A percentile compares a stretch with the other conserved stretches of the same genome.
These are phyloP conservation scores for Fusarium floridanum DNA, from an alignment of 2,329 filamentous ascomycete species.

Conservation along the genomic window DNA sequence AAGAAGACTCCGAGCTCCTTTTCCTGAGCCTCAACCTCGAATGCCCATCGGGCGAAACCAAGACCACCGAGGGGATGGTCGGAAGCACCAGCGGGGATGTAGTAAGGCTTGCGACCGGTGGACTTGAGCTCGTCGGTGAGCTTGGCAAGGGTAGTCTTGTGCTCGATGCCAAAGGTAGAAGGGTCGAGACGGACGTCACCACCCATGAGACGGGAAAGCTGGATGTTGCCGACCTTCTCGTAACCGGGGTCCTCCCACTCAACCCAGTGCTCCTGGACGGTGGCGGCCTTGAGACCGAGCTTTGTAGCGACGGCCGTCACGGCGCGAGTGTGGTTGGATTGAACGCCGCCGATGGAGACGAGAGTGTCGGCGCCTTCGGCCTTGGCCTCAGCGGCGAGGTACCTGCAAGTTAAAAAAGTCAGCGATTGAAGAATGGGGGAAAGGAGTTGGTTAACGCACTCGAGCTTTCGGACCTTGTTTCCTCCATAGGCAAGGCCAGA, in stretches of 20 bases:
- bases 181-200: conserved; percentile 72
- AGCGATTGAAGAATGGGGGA: neutral
- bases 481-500: conserved; percentile 76
- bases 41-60: conserved; percentile 78
- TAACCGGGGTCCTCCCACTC: conserved; percentile 71
- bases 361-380: conserved; percentile 70
- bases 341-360: conserved; percentile 75
- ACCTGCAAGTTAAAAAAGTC: conserved; percentile 54
- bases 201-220: conserved; percentile 76
- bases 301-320: conserved; percentile 73
- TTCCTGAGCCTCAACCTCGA: conserved; percentile 76
- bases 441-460: conserved; percentile 53
- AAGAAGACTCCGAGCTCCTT: conserved; percentile 72
- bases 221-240: conserved; percentile 77
- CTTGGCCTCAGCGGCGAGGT: conserved; percentile 74
- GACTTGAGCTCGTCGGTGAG: conserved; percentile 66
- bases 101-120: conserved; percentile 73
- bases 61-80: conserved; percentile 78
- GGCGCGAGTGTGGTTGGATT: conserved; percentile 78
- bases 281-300: conserved; percentile 66
- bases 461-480: conserved; percentile 78
- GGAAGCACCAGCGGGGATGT: conserved; percentile 78
- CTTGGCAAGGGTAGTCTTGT: conserved; percentile 70
- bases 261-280: conserved; percentile 77
- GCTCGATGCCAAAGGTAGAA: conserved; percentile 75